Evolutionary conservation across 805 yeast genomes (phyloP).

Genomic region (Lipomyces starkeyi): DNA sequence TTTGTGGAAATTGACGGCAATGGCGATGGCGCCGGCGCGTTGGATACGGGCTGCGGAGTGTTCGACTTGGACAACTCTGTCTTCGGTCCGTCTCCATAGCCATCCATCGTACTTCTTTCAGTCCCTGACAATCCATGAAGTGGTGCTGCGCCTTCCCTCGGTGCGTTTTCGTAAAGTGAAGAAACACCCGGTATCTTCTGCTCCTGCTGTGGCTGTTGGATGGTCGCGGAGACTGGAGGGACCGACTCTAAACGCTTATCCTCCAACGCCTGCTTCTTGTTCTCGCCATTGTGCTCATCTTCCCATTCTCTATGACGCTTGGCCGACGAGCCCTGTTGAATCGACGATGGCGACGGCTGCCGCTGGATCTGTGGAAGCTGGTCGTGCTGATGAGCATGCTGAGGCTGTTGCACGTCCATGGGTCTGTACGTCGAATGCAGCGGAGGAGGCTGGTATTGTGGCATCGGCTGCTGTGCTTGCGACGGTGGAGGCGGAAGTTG

Average conservation of each 20-base stretch:
- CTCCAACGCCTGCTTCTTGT: slow-evolving; percentile 35
- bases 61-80: not conserved
- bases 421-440: slow-evolving; percentile 25
- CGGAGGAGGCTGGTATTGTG: slow-evolving; percentile 38
- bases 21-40: slow-evolving; percentile 9
- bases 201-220: slow-evolving; percentile 1
- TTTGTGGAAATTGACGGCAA: slow-evolving; percentile 20
- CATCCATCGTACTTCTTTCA: slow-evolving; percentile 6
- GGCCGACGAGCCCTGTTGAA: slow-evolving; percentile 11
- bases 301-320: slow-evolving; percentile 37
- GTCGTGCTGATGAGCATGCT: slow-evolving; percentile 16
- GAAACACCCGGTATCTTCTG: slow-evolving; percentile 33
- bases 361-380: slow-evolving; percentile 15
- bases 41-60: not conserved
- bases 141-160: slow-evolving; percentile 1
- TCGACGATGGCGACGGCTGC: slow-evolving; percentile 2
- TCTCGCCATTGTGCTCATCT: slow-evolving; percentile 26
- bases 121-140: slow-evolving; percentile 13
- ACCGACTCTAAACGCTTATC: slow-evolving; percentile 19
- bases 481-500: slow-evolving; percentile 30
- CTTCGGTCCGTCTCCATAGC: not conserved
- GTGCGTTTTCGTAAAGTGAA: slow-evolving; percentile 24
- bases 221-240: slow-evolving; percentile 1
- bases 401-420: slow-evolving; percentile 15
- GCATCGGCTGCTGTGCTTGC: slow-evolving; percentile 47